phyloP scores from a whole-genome alignment of 768 basidiomycete species.

The Sarcomyxa edulis region DNA sequence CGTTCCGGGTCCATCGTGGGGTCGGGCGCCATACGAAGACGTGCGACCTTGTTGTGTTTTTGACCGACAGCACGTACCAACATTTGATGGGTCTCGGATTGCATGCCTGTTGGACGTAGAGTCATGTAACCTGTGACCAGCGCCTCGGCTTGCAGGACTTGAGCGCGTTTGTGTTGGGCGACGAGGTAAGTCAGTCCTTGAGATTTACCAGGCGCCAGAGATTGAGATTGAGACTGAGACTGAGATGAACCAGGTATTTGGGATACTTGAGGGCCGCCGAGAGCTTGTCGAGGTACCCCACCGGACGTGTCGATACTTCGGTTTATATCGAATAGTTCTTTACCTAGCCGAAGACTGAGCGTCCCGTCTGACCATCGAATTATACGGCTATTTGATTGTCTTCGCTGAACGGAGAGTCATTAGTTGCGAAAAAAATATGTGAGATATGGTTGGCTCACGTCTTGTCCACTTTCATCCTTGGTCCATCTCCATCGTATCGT shows the following conservation, averaged over 20 bases:
- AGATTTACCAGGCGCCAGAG: constrained; percentile 34
- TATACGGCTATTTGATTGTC: constrained; percentile 87
- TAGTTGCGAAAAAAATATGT: constrained; percentile 2
- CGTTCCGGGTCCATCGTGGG: constrained; percentile 73
- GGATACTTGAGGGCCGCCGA: constrained; percentile 36
- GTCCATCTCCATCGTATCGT: constrained; percentile 95
- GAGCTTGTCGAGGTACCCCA: constrained; percentile 50
- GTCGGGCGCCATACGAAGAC: constrained; percentile 76
- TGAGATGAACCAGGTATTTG: constrained; percentile 23
- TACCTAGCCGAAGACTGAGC: constrained; percentile 84
- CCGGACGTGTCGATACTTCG: constrained; percentile 76
- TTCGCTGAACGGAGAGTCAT: constrained; percentile 51
- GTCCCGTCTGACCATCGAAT: constrained; percentile 96
- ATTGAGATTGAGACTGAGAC: constrained; percentile 31
- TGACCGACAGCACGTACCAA: constrained; percentile 83
- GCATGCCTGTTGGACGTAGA: constrained; percentile 84
- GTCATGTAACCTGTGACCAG: constrained; percentile 79
- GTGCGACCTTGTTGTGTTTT: constrained; percentile 76
- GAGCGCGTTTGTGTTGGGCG: constrained; percentile 81
- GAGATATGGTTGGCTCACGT: constrained; percentile 49
- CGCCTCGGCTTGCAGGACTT: constrained; percentile 84
- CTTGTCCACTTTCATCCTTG: constrained; percentile 66
- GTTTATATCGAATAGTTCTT: constrained; percentile 90
- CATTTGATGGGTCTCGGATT: constrained; percentile 85
- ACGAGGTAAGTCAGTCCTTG: constrained; percentile 87